These are phyloP conservation scores for Yamadazyma atmosphaerica DNA, from an alignment of 1,139 yeast species.

Conservation along the genomic window DNA sequence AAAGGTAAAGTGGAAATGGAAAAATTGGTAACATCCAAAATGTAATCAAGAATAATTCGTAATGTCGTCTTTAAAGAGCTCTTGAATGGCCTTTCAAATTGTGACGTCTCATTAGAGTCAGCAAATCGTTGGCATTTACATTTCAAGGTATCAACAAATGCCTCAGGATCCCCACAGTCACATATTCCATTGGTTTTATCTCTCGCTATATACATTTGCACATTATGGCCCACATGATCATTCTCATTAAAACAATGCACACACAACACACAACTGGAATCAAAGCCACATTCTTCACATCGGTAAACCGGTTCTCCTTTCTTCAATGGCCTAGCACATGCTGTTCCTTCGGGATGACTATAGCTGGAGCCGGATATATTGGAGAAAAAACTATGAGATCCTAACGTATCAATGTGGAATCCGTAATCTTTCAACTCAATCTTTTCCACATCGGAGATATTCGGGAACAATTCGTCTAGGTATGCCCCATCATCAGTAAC, in stretches of 20 bases:
- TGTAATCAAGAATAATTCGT: slow-evolving; percentile 43
- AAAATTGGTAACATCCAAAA: slow-evolving; percentile 46
- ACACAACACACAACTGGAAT: slow-evolving; percentile 75
- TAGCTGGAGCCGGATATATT: slow-evolving; percentile 12
- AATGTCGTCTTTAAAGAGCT: slow-evolving; percentile 31
- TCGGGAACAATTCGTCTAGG: slow-evolving; percentile 27
- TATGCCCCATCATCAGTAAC: slow-evolving; percentile 32
- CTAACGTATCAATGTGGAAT: slow-evolving; percentile 10
- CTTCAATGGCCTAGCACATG: slow-evolving; percentile 63
- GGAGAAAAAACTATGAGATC: slow-evolving; percentile 6
- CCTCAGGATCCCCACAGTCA: slow-evolving; percentile 90
- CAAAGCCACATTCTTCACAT: slow-evolving; percentile 67
- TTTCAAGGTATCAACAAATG: slow-evolving; percentile 59
- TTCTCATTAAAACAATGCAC: slow-evolving; percentile 64
- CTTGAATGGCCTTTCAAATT: slow-evolving; percentile 15
- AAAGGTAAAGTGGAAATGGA: slow-evolving; percentile 37
- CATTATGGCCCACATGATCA: slow-evolving; percentile 67
- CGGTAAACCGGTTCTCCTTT: slow-evolving; percentile 65
- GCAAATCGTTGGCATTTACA: slow-evolving; percentile 43
- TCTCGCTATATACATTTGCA: slow-evolving; percentile 49
- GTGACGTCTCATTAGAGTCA: slow-evolving; percentile 6
- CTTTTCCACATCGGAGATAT: slow-evolving; percentile 20
- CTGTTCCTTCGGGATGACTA: slow-evolving; percentile 35
- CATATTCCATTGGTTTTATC: slow-evolving; percentile 65
- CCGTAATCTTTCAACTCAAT: slow-evolving; percentile 16